A percentile compares a stretch with the other conserved stretches of the same genome.
Conservation (phyloP, 208 protist genomes). For the Crithidia expoeki region DNA sequence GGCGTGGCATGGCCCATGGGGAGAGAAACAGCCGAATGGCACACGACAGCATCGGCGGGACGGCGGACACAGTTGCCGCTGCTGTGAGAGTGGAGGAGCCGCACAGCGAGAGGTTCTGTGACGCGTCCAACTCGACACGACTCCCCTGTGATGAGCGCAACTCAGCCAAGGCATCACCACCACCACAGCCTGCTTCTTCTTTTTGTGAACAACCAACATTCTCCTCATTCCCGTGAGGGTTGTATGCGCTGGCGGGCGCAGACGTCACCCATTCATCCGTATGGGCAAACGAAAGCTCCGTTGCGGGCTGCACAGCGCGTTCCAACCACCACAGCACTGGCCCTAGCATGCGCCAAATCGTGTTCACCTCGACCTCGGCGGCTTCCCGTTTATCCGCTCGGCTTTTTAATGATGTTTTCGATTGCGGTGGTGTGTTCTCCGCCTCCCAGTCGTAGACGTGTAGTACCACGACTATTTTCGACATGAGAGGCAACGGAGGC, state of each 20-base stretch:
- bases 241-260: too few species aligned
- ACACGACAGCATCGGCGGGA: slow-evolving; percentile 1
- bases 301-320: not conserved
- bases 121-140: not conserved
- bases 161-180: too few species aligned
- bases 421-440: not conserved
- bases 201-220: too few species aligned
- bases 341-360: slow-evolving; percentile 4
- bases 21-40: slow-evolving; percentile 11
- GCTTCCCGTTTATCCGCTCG: not conserved
- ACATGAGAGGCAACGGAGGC: not conserved
- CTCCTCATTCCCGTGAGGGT: too few species aligned
- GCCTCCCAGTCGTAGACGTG: not conserved
- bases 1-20: slow-evolving; percentile 15
- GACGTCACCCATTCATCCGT: not conserved
- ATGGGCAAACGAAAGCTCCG: not conserved
- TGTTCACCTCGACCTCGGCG: not conserved
- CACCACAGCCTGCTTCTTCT: too few species aligned
- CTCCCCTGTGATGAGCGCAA: not conserved
- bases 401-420: not conserved
- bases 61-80: not conserved
- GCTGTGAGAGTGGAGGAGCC: not conserved
- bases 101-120: slow-evolving; percentile 2
- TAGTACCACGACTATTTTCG: slow-evolving; percentile 16
- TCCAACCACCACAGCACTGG: slow-evolving; percentile 16